A percentile compares a stretch with the other conserved stretches of the same genome.
Evolutionary conservation across 2,329 filamentous ascomycete species (phyloP).

Genomic region (Hypoxylon sp.): DNA sequence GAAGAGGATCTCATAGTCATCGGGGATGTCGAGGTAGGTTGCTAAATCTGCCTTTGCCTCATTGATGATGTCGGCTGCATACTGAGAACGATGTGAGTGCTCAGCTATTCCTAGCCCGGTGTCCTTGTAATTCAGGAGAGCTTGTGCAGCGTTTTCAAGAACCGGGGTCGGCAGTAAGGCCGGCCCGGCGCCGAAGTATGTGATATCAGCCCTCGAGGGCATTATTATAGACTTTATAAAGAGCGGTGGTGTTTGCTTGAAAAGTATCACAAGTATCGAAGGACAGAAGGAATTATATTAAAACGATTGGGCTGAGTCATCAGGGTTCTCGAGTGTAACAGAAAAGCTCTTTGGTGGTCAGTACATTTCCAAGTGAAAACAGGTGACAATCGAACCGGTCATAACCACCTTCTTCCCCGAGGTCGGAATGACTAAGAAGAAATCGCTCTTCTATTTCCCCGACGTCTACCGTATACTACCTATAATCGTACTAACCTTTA

Average conservation of each 20-base stretch:
- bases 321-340: slow-evolving; percentile 9
- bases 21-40: slow-evolving; percentile 83
- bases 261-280: slow-evolving; percentile 2
- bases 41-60: slow-evolving; percentile 82
- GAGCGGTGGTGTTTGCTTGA: neutral
- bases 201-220: slow-evolving; percentile 44
- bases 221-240: slow-evolving; percentile 25
- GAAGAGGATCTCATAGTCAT: slow-evolving; percentile 89
- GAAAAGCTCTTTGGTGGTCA: slow-evolving; percentile 13
- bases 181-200: slow-evolving; percentile 91
- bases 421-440: slow-evolving; percentile 40
- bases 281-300: slow-evolving; percentile 8
- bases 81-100: slow-evolving; percentile 87
- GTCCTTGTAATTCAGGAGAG: slow-evolving; percentile 84
- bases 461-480: neutral
- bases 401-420: slow-evolving; percentile 43
- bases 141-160: slow-evolving; percentile 80
- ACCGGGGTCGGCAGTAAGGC: slow-evolving; percentile 87
- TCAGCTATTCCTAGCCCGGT: slow-evolving; percentile 90
- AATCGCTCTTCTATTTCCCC: slow-evolving; percentile 26
- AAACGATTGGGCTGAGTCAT: slow-evolving; percentile 35
- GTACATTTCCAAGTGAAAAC: slow-evolving; percentile 31
- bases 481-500: slow-evolving; percentile 31
- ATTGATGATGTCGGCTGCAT: slow-evolving; percentile 84
- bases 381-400: slow-evolving; percentile 26